Evolutionary conservation across 345 rosid species (phyloP).

Genomic region (Pugionium dolabratum): DNA sequence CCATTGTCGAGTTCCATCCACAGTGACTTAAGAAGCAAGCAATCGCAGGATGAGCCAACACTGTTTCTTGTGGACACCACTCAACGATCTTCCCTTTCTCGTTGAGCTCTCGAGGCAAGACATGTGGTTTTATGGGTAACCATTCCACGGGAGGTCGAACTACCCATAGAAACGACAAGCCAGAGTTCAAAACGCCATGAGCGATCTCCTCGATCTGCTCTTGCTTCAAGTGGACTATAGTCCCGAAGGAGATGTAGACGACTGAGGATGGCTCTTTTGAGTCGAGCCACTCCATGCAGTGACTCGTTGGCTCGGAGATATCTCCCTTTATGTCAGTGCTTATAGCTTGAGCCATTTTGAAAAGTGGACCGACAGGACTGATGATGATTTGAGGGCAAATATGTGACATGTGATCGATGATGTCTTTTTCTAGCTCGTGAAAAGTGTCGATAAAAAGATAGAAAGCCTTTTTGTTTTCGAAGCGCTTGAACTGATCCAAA

Average conservation of each 20-base stretch:
- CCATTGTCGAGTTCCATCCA: slow-evolving; percentile 58
- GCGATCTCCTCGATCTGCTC: slow-evolving; percentile 47
- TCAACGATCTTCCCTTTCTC: slow-evolving; percentile 35
- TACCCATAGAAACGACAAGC: slow-evolving; percentile 33
- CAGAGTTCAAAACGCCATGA: slow-evolving; percentile 18
- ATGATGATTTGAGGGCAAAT: background rate
- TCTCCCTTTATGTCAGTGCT: background rate
- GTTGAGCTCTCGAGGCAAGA: slow-evolving; percentile 25
- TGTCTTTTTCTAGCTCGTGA: slow-evolving; percentile 1
- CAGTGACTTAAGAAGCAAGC: slow-evolving; percentile 42
- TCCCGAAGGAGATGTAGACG: slow-evolving; percentile 55
- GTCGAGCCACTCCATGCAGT: background rate
- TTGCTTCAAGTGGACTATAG: slow-evolving; percentile 28
- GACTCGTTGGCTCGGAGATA: background rate
- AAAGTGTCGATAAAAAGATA: background rate
- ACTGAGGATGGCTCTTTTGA: slow-evolving; percentile 40
- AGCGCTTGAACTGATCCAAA: slow-evolving; percentile 53
- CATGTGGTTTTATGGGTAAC: background rate
- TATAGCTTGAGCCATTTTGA: background rate
- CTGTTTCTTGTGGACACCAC: slow-evolving; percentile 41
- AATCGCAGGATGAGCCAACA: slow-evolving; percentile 34
- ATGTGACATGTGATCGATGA: background rate
- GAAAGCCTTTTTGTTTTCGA: slow-evolving; percentile 27
- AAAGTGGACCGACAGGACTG: slow-evolving; percentile 10
- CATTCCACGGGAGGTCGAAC: background rate